Evolutionary conservation across 2,329 filamentous ascomycete genomes (phyloP), one percentile per base, ranked within the genome.

Genomic region (Sporothrix dimorphospora): DNA sequence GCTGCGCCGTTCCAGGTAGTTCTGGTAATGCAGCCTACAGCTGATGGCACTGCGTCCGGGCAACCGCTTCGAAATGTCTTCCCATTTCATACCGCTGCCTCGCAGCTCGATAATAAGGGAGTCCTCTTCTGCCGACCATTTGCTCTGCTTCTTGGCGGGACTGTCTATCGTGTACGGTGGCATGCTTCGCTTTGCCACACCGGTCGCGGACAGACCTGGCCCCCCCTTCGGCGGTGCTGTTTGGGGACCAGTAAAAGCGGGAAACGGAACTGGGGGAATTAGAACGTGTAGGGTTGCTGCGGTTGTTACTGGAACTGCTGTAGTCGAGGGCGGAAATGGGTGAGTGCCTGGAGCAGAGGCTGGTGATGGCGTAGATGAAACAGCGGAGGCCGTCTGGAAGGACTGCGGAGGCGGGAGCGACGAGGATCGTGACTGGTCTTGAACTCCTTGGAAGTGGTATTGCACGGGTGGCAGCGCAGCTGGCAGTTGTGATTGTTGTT

Each of bases 1-100:
- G 77, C 93, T 94, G 72, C 94, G 88, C 78, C 94, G 89, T 81
- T 99, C 96, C 70, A 98, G 88, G 80, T 98, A 98, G 80, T 99
- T 99, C 78, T 98, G 95, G 81, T 98, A 98, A 79, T 97, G 94
- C 69, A 98, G 86, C 57, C 95, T 91, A 81, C 95, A 98, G 77
- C 94, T 97, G 78, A 98, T 98, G 72, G 94, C 91, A 81, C 94
- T 98, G 77, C 96, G 89, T 74, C 95, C 95, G 2, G 94, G 94
- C 67, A 98, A 84, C 71, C 91, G 89, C 83, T 95, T 97, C 74
- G 94, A 97, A 78, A 98, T 98, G 81, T 98, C 95, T 79, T 98
- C 95, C 96, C 95, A 98, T 80, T 98, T 98, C 94, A 98, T 97
- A 9, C 93, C 93, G 77, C 91, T 91, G 49, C 94, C 93, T 72